Conservation (phyloP, 106 monocot genomes). For the Platanthera zijinensis region DNA sequence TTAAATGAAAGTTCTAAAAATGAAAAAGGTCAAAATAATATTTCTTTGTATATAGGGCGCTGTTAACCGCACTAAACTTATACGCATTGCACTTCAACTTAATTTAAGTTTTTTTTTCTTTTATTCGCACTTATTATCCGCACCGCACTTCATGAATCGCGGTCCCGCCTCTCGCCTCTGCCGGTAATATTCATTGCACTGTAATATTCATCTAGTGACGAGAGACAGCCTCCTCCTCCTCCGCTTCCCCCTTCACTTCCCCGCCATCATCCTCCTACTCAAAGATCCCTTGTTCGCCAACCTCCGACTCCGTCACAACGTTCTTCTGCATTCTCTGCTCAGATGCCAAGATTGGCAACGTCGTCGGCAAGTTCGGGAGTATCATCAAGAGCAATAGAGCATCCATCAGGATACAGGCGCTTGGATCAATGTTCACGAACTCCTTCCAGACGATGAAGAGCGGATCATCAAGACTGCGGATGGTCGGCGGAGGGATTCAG, state of each 20-base stretch:
- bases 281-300: constrained; percentile 4
- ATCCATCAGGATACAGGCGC: constrained; percentile 55
- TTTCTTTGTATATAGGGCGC: too few relatives aligned
- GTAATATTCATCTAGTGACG: constrained; percentile 7
- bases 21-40: too few relatives aligned
- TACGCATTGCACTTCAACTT: too few relatives aligned
- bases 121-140: too few relatives aligned
- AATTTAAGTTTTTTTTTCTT: too few relatives aligned
- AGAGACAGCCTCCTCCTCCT: constrained; percentile 18
- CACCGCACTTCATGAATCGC: too few relatives aligned
- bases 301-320: constrained; percentile 32
- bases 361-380: constrained; percentile 48
- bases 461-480: constrained; percentile 86
- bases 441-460: constrained; percentile 63
- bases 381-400: constrained; percentile 26
- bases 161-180: too few relatives aligned
- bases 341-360: constrained; percentile 36
- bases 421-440: constrained; percentile 66
- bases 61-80: too few relatives aligned
- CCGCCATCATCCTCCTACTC: constrained; percentile 1
- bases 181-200: too few relatives aligned
- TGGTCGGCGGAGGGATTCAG: constrained; percentile 52
- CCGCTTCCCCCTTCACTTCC: constrained; percentile 1
- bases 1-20: too few relatives aligned
- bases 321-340: constrained; percentile 81